Conservation (phyloP, 768 basidiomycete genomes). For the Pisolithus tinctorius region DNA sequence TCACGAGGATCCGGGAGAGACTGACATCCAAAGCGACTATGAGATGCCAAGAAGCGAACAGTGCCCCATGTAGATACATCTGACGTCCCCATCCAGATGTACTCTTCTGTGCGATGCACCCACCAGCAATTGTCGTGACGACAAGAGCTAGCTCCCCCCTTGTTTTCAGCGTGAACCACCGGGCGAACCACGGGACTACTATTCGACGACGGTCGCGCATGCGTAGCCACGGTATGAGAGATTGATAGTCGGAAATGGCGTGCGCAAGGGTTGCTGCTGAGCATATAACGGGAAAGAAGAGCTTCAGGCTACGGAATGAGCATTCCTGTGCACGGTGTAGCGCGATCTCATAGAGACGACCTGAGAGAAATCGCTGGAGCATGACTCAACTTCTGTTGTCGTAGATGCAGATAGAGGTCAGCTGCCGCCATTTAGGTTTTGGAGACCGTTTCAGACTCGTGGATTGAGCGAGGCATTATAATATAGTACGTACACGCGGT, state of each 20-base stretch:
- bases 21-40: background rate
- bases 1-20: background rate
- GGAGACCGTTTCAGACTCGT: no score
- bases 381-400: no score
- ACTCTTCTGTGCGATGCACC: background rate
- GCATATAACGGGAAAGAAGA: background rate
- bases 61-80: background rate
- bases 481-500: no score
- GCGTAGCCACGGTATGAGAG: background rate
- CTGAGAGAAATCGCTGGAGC: no score
- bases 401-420: no score
- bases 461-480: no score
- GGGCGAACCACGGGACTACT: background rate
- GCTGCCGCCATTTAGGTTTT: no score
- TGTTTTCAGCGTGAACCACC: background rate
- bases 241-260: background rate
- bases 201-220: background rate
- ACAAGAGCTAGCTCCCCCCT: background rate
- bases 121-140: background rate
- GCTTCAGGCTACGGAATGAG: no score
- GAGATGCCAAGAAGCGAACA: background rate
- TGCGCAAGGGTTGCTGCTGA: background rate
- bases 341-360: no score
- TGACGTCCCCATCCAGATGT: background rate
- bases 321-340: no score